Conservation (phyloP, 2,329 filamentous ascomycete species). For the Phoma sp. region DNA sequence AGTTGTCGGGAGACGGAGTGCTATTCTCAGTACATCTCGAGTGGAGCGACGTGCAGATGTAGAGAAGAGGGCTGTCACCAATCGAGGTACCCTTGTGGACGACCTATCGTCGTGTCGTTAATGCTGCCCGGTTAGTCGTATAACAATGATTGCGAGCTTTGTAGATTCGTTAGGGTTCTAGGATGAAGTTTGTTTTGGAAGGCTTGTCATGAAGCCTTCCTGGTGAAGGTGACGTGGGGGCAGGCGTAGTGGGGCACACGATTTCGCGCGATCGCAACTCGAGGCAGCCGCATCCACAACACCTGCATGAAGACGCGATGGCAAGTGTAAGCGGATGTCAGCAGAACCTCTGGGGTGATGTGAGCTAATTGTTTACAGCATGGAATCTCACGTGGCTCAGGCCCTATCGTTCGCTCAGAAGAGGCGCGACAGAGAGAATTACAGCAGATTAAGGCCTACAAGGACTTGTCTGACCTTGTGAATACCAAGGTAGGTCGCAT, state of each 20-base stretch:
- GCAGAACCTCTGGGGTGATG: neutral
- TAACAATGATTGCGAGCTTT: constrained; percentile 30
- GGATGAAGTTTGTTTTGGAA: constrained; percentile 20
- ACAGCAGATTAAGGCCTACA: constrained; percentile 78
- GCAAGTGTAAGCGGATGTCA: constrained; percentile 47
- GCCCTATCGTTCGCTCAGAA: constrained; percentile 66
- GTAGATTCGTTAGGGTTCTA: constrained; percentile 28
- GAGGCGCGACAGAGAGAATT: constrained; percentile 74
- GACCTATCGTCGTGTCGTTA: constrained; percentile 29
- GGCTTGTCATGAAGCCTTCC: constrained; percentile 19
- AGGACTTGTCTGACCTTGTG: constrained; percentile 71
- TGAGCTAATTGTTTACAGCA: constrained; percentile 66
- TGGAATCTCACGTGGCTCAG: constrained; percentile 71
- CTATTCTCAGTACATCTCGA: constrained; percentile 33
- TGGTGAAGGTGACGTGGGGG: constrained; percentile 23
- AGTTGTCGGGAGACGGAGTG: neutral
- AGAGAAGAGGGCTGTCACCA: constrained; percentile 3
- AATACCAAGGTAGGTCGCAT: constrained; percentile 63
- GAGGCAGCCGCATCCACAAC: constrained; percentile 20
- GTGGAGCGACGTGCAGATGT: constrained; percentile 25
- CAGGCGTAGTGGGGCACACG: constrained; percentile 38
- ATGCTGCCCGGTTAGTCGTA: constrained; percentile 44
- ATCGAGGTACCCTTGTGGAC: constrained; percentile 5
- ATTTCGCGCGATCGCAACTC: constrained; percentile 30
- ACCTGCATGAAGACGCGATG: constrained; percentile 34